Percentiles rank a stretch among this genome's conserved stretches.
Conservation (phyloP, 2,329 filamentous ascomycete genomes). For the Pseudogymnoascus sp. region DNA sequence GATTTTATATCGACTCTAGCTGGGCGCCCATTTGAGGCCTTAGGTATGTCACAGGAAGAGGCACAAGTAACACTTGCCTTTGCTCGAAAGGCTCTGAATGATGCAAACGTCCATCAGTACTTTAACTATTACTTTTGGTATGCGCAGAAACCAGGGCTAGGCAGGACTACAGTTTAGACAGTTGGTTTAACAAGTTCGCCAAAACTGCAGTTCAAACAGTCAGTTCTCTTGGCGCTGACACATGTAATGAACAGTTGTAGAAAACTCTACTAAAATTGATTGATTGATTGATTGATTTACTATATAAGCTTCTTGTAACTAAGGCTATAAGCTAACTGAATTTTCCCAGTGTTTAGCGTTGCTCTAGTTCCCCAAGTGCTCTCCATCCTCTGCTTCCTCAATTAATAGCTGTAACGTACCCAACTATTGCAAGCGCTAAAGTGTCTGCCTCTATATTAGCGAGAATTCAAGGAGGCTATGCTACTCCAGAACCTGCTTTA, state of each 20-base stretch:
- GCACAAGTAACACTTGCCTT: background rate
- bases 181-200: background rate
- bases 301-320: too few relatives aligned
- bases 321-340: too few relatives aligned
- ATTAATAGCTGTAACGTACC: too few relatives aligned
- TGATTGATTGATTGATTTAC: too few relatives aligned
- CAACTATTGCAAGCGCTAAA: too few relatives aligned
- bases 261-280: too few relatives aligned
- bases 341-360: too few relatives aligned
- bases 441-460: background rate
- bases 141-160: constrained; percentile 34
- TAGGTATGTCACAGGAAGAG: background rate
- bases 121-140: constrained; percentile 37
- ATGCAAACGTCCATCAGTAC: background rate
- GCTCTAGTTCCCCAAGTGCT: too few relatives aligned
- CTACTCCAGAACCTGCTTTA: background rate
- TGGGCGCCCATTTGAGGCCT: constrained; percentile 6
- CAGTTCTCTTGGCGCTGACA: too few relatives aligned
- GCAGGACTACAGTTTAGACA: background rate
- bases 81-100: background rate
- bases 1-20: constrained; percentile 10
- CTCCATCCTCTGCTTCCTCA: too few relatives aligned
- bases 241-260: too few relatives aligned
- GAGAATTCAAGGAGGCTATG: constrained; percentile 2
- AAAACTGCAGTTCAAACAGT: background rate